phyloP scores from a whole-genome alignment of 2,329 filamentous ascomycete species.

The Ascomycota sp. region DNA sequence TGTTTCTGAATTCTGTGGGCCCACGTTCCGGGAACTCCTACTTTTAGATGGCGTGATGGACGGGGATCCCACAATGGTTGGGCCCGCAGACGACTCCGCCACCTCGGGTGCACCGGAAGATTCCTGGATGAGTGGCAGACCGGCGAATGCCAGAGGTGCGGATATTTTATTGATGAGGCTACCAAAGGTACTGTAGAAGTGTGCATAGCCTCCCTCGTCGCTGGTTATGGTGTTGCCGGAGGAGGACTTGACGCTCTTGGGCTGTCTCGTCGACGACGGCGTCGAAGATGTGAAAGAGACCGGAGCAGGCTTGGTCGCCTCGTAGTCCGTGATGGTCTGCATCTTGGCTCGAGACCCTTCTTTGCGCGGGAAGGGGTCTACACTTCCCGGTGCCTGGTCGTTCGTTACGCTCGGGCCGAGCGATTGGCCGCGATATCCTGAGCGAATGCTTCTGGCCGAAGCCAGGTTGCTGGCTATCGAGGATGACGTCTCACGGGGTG shows the following conservation, averaged over 20 bases:
- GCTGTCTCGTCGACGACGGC: slow-evolving; percentile 5
- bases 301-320: slow-evolving; percentile 31
- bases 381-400: slow-evolving; percentile 50
- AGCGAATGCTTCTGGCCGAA: slow-evolving; percentile 60
- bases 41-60: slow-evolving; percentile 9
- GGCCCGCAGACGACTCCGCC: slow-evolving; percentile 11
- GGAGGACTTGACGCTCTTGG: slow-evolving; percentile 8
- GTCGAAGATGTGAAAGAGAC: slow-evolving; percentile 19
- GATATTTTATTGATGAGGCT: slow-evolving; percentile 75
- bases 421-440: slow-evolving; percentile 43
- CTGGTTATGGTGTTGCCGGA: slow-evolving; percentile 7
- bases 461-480: slow-evolving; percentile 81
- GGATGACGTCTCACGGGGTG: slow-evolving; percentile 50
- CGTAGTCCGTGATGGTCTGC: slow-evolving; percentile 32
- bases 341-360: slow-evolving; percentile 30
- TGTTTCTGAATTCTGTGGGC: slow-evolving; percentile 26
- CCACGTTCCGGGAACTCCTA: no score
- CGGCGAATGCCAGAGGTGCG: slow-evolving; percentile 79
- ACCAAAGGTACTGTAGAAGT: slow-evolving; percentile 84
- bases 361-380: slow-evolving; percentile 34
- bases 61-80: slow-evolving; percentile 14
- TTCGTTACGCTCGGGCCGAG: slow-evolving; percentile 53
- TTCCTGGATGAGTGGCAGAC: slow-evolving; percentile 52
- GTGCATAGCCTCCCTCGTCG: slow-evolving; percentile 62
- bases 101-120: slow-evolving; percentile 6